Percentiles rank a stretch among this genome's conserved stretches.
These are phyloP conservation scores for Boletus mariae DNA, from an alignment of 1,284 basidiomycete species.

Conservation along the genomic window DNA sequence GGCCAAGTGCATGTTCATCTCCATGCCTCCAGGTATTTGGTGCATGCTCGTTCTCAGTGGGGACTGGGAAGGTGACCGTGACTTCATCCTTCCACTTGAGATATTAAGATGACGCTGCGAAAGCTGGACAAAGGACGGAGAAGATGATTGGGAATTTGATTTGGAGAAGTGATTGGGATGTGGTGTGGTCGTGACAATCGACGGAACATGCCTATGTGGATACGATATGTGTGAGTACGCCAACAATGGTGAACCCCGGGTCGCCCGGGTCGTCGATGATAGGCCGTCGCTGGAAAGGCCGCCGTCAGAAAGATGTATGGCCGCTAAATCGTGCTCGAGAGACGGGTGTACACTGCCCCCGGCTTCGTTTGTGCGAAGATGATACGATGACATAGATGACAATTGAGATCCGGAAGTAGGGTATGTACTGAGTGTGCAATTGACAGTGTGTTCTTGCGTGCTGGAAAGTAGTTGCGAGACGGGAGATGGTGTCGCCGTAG, in stretches of 20 bases:
- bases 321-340: conserved; percentile 22
- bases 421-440: conserved; percentile 35
- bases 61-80: conserved; percentile 33
- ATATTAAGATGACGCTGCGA: conserved; percentile 24
- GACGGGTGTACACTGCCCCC: conserved; percentile 12
- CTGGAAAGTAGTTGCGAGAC: conserved; percentile 15
- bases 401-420: conserved; percentile 42
- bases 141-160: conserved; percentile 14
- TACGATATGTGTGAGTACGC: conserved; percentile 17
- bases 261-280: conserved; percentile 1
- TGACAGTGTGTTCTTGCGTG: conserved; percentile 21
- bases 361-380: conserved; percentile 20
- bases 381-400: conserved; percentile 34
- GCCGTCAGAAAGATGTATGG: conserved; percentile 18
- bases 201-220: conserved; percentile 36
- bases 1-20: conserved; percentile 11
- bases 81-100: conserved; percentile 14
- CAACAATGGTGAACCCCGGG: conserved; percentile 11
- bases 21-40: conserved; percentile 13
- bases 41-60: conserved; percentile 22
- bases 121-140: conserved; percentile 22
- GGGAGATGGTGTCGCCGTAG: conserved; percentile 36
- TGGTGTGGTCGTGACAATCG: conserved; percentile 39
- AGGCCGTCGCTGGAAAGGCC: conserved; percentile 7
- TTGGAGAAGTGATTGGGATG: conserved; percentile 27